These are phyloP conservation scores for Beauveria medogensis DNA, from an alignment of 2,329 filamentous ascomycete genomes.

Conservation along the genomic window DNA sequence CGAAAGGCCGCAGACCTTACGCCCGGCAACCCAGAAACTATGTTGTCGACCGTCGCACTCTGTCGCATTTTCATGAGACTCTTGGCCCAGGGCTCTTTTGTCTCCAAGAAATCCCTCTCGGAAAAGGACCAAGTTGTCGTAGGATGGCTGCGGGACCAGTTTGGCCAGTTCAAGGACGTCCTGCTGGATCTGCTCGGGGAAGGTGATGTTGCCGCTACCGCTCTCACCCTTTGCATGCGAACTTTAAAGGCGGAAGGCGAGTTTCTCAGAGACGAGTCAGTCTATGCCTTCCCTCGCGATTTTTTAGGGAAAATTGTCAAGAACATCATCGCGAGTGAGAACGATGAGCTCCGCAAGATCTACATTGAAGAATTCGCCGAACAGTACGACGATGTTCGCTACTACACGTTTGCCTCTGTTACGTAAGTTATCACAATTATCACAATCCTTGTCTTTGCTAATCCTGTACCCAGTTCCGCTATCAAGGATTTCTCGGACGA, in stretches of 20 bases:
- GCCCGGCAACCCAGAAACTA: constrained; percentile 43
- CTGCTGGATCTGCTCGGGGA: constrained; percentile 55
- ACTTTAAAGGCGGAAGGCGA: constrained; percentile 72
- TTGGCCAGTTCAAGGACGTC: constrained; percentile 59
- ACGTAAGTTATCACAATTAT: constrained; percentile 42
- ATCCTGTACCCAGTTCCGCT: constrained; percentile 16
- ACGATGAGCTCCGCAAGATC: constrained; percentile 55
- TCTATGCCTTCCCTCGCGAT: constrained; percentile 60
- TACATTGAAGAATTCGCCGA: constrained; percentile 74
- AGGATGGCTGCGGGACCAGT: constrained; percentile 69
- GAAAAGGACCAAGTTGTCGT: constrained; percentile 69
- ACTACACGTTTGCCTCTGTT: constrained; percentile 69
- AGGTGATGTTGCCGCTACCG: constrained; percentile 58
- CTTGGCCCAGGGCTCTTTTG: constrained; percentile 64
- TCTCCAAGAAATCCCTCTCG: constrained; percentile 53
- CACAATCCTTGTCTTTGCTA: constrained; percentile 20
- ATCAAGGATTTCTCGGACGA: constrained; percentile 18
- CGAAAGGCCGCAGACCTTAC: constrained; percentile 41
- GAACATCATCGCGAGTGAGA: constrained; percentile 49
- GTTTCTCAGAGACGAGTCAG: constrained; percentile 49
- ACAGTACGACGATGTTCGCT: constrained; percentile 76
- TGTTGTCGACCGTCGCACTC: constrained; percentile 69
- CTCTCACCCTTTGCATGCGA: constrained; percentile 73
- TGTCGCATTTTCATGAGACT: constrained; percentile 82
- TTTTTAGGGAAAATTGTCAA: constrained; percentile 60